Evolutionary conservation across 345 rosid genomes (phyloP).

Genomic region (Turritis glabra): DNA sequence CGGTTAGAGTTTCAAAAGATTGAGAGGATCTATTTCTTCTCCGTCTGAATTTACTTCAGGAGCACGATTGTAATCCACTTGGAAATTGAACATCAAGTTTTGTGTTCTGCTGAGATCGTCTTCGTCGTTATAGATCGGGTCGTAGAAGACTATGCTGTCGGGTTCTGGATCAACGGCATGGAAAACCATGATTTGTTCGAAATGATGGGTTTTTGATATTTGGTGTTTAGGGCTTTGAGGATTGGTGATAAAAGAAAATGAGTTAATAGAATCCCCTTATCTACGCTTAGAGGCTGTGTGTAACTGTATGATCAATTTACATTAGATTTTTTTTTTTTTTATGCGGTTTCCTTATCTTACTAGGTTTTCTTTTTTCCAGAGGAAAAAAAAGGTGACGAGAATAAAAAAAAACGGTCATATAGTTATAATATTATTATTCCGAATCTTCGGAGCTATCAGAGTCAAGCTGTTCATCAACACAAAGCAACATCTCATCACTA

Average conservation of each 20-base stretch:
- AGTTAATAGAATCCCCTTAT: neutral
- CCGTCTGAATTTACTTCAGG: neutral
- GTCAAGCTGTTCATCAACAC: conserved; percentile 43
- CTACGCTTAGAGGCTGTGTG: neutral
- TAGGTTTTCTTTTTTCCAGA: too few relatives aligned
- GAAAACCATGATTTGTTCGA: neutral
- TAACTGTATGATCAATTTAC: too few relatives aligned
- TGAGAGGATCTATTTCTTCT: neutral
- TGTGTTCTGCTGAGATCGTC: neutral
- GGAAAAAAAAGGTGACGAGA: too few relatives aligned
- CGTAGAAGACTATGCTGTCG: neutral
- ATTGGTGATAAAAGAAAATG: neutral
- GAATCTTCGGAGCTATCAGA: conserved; percentile 34
- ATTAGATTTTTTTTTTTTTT: neutral
- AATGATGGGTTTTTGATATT: too few relatives aligned
- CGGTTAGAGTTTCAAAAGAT: neutral
- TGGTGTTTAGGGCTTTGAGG: neutral
- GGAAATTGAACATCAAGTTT: neutral
- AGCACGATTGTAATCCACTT: neutral
- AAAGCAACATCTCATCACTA: conserved; percentile 44
- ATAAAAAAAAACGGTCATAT: neutral
- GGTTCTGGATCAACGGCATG: neutral
- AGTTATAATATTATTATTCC: conserved; percentile 14
- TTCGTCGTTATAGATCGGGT: neutral
- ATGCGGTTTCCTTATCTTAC: neutral